These are phyloP conservation scores for Phytophthora tentaculata DNA, from an alignment of 352 stramenopile genomes.

Conservation along the genomic window DNA sequence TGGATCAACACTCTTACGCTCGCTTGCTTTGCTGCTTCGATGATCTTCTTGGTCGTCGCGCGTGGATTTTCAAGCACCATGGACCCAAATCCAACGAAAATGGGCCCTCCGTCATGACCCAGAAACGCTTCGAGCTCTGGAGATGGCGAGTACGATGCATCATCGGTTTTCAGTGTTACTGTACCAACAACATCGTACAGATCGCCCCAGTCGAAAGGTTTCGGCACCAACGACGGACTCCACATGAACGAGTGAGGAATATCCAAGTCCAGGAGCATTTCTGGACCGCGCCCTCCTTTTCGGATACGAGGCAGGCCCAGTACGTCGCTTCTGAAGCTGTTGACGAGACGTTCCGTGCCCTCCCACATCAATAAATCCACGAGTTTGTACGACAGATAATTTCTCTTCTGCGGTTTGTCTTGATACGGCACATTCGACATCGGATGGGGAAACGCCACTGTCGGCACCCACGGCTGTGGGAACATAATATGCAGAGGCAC, in stretches of 20 bases:
- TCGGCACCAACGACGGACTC: constrained; percentile 82
- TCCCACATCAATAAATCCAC: constrained; percentile 86
- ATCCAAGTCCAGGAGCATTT: constrained; percentile 59
- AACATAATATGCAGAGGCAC: constrained; percentile 96
- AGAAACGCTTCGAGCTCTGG: constrained; percentile 66
- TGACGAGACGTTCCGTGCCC: constrained; percentile 64
- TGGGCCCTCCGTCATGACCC: constrained; percentile 53
- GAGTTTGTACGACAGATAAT: constrained; percentile 84
- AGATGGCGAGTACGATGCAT: constrained; percentile 45
- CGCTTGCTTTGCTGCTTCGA: constrained; percentile 62
- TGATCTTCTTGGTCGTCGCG: constrained; percentile 78
- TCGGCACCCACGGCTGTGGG: constrained; percentile 91
- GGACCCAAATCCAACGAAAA: constrained; percentile 94
- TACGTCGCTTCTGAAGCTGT: constrained; percentile 68
- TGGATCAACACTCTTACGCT: constrained; percentile 88
- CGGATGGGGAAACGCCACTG: constrained; percentile 88
- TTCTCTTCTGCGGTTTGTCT: constrained; percentile 52
- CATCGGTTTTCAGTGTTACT: constrained; percentile 52
- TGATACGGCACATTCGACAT: constrained; percentile 83
- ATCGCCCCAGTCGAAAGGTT: constrained; percentile 87
- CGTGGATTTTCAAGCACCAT: constrained; percentile 91
- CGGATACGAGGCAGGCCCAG: constrained; percentile 58
- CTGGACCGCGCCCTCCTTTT: constrained; percentile 49
- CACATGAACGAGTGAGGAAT: constrained; percentile 92
- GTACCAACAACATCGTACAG: constrained; percentile 88